These are phyloP conservation scores for Aspergillus viridinutans DNA, from an alignment of 2,329 filamentous ascomycete species.

Conservation along the genomic window DNA sequence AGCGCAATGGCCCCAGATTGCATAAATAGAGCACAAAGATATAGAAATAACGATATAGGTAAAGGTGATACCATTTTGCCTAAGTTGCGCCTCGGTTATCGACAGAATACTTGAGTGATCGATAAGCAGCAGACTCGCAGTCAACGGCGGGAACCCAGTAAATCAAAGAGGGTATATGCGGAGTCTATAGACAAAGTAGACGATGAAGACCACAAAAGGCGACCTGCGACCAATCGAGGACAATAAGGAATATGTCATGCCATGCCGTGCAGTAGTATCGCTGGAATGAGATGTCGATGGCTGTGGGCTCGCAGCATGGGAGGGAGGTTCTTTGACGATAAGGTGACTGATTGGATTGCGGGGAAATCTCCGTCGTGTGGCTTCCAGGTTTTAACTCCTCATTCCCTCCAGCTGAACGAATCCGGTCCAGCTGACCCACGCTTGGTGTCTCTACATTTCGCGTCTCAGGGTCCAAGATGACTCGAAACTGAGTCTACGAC, in stretches of 20 bases:
- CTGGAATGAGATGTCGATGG: background rate
- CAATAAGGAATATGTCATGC: background rate
- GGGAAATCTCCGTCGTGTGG: background rate
- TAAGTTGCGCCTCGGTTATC: background rate
- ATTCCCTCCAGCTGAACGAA: background rate
- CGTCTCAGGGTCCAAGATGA: background rate
- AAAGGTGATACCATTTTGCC: constrained; percentile 2
- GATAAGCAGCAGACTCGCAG: background rate
- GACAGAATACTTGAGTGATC: constrained; percentile 1
- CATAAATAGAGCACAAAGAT: constrained; percentile 21
- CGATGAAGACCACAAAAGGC: constrained; percentile 1
- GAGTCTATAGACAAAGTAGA: constrained; percentile 1
- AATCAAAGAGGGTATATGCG: background rate
- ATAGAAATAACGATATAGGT: constrained; percentile 17
- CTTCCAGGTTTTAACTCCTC: background rate
- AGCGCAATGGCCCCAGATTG: constrained; percentile 24
- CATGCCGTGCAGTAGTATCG: constrained; percentile 6
- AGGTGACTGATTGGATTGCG: background rate
- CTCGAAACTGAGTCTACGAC: background rate
- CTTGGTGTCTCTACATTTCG: background rate
- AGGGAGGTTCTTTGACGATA: background rate
- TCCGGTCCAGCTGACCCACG: background rate
- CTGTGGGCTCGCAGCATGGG: background rate
- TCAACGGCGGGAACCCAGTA: background rate
- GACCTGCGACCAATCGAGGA: constrained; percentile 5